A percentile compares a stretch with the other conserved stretches of the same genome.
Conservation (phyloP, 495 filamentous ascomycete genomes). For the Penicillium bovifimosum region DNA sequence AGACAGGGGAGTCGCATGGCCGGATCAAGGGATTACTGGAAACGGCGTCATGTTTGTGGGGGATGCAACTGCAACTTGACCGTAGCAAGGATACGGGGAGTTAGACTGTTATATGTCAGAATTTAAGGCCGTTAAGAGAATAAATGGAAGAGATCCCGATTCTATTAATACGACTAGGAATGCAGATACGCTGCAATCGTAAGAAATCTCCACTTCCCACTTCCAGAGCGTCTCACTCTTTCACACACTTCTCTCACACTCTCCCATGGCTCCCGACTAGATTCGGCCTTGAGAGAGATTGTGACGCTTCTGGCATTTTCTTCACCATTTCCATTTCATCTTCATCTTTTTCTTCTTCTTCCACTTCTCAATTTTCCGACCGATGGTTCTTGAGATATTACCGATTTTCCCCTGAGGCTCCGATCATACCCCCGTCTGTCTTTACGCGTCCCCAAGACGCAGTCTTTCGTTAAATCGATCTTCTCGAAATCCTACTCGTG, state of each 20-base stretch:
- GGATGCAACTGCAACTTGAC: constrained; percentile 1
- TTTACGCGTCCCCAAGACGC: constrained; percentile 5
- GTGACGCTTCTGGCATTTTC: constrained; percentile 49
- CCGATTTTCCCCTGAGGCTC: constrained; percentile 12
- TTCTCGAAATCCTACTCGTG: neutral
- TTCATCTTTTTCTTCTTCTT: constrained; percentile 40
- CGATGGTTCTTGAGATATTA: neutral
- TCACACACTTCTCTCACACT: constrained; percentile 54
- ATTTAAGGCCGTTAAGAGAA: neutral
- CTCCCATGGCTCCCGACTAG: constrained; percentile 58
- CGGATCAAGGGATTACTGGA: constrained; percentile 4
- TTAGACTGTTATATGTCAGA: neutral
- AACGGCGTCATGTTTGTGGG: constrained; percentile 3
- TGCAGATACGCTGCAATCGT: constrained; percentile 17
- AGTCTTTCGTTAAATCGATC: constrained; percentile 17
- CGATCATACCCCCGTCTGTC: constrained; percentile 1
- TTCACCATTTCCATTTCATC: constrained; percentile 52
- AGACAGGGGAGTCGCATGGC: neutral
- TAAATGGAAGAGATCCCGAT: neutral
- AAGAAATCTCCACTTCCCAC: constrained; percentile 31
- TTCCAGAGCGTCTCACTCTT: constrained; percentile 69
- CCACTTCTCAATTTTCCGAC: constrained; percentile 3
- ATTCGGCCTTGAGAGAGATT: constrained; percentile 15
- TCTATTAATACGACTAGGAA: constrained; percentile 20
- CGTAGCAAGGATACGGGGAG: neutral